A percentile compares a stretch with the other conserved stretches of the same genome.
Evolutionary conservation across 2,329 filamentous ascomycete genomes (phyloP).

Genomic region (Aspergillus eucalypticola): DNA sequence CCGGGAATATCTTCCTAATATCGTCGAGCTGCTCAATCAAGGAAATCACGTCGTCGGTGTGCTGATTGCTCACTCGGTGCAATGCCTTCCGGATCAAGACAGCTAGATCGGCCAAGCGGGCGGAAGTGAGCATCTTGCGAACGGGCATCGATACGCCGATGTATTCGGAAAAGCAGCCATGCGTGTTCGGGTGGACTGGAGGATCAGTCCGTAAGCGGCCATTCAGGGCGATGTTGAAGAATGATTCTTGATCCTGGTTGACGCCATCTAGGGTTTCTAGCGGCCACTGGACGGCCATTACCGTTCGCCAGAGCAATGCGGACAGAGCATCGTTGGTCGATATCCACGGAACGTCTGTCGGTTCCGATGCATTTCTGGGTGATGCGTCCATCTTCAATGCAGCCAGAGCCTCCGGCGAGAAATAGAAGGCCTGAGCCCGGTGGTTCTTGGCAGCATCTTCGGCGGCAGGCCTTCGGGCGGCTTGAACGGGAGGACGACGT

Average conservation of each 20-base stretch:
- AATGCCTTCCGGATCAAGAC: conserved; percentile 38
- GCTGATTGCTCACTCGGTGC: conserved; percentile 32
- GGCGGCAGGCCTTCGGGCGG: conserved; percentile 31
- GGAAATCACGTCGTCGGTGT: conserved; percentile 28
- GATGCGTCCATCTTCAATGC: conserved; percentile 35
- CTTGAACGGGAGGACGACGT: conserved; percentile 33
- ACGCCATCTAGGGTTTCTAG: conserved; percentile 31
- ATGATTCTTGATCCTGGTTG: conserved; percentile 30
- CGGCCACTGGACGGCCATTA: conserved; percentile 30
- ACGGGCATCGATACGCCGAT: conserved; percentile 26
- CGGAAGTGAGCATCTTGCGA: conserved; percentile 30
- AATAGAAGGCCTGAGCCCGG: conserved; percentile 36
- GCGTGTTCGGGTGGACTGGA: conserved; percentile 36
- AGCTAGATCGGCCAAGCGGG: conserved; percentile 37
- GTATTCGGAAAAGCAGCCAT: conserved; percentile 45
- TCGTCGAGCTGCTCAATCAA: conserved; percentile 36
- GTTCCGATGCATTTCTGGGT: conserved; percentile 28
- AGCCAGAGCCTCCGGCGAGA: conserved; percentile 30
- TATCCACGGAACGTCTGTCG: conserved; percentile 28
- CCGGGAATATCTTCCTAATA: conserved; percentile 32
- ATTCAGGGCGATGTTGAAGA: conserved; percentile 43
- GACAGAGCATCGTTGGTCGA: conserved; percentile 41
- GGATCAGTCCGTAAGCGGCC: conserved; percentile 37
- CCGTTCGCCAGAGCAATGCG: conserved; percentile 41
- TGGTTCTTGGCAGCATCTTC: conserved; percentile 36